Conservation (phyloP, 139 green algal genomes). For the Micromonas pusilla region DNA sequence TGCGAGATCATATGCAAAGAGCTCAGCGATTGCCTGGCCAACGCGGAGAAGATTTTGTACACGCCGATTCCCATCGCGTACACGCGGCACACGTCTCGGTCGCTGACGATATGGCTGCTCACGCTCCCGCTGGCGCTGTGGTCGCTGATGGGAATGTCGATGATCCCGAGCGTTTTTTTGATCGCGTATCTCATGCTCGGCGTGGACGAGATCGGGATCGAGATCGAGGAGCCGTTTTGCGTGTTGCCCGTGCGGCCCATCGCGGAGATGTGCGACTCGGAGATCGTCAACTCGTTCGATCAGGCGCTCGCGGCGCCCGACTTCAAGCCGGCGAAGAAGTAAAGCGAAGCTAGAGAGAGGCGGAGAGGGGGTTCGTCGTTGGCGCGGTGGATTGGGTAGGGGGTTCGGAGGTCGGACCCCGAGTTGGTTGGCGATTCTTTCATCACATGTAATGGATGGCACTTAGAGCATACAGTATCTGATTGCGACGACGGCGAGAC, state of each 20-base stretch:
- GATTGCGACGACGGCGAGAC: too few species aligned
- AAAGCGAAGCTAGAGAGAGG: too few species aligned
- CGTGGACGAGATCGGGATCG: slow-evolving; percentile 51
- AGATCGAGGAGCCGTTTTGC: slow-evolving; percentile 45
- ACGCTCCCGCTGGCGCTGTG: slow-evolving; percentile 65
- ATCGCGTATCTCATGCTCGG: slow-evolving; percentile 58
- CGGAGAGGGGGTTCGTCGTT: too few species aligned
- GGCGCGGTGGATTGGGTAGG: too few species aligned
- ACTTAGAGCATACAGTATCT: too few species aligned
- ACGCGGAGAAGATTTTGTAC: slow-evolving; percentile 16
- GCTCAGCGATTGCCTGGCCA: background rate
- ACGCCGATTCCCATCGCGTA: slow-evolving; percentile 35
- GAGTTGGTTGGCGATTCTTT: too few species aligned
- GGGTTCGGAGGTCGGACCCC: too few species aligned
- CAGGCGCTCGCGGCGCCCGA: background rate
- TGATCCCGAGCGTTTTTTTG: slow-evolving; percentile 21
- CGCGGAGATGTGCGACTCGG: background rate
- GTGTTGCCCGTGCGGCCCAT: slow-evolving; percentile 20
- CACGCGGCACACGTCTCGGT: slow-evolving; percentile 35
- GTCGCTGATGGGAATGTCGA: slow-evolving; percentile 25
- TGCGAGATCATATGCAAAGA: slow-evolving; percentile 16
- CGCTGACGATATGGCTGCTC: slow-evolving; percentile 64
- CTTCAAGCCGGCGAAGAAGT: background rate
- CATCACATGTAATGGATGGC: too few species aligned
- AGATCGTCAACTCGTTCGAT: background rate